Evolutionary conservation across 2,329 filamentous ascomycete genomes (phyloP).

Genomic region (Alternaria sp.): DNA sequence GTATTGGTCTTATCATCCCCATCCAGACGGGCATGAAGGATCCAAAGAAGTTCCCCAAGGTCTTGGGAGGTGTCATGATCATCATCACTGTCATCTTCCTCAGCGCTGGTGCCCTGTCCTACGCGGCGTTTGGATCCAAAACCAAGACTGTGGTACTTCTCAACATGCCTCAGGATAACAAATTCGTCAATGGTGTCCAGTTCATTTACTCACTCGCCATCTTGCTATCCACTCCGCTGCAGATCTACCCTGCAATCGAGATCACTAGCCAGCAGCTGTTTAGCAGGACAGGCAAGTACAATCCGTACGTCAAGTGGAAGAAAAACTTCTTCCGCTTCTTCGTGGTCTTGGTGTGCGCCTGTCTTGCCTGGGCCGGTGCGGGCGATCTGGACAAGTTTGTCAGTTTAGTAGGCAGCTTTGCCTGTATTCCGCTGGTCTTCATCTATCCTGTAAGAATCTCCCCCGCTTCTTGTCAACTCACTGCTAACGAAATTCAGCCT

Average conservation of each 20-base stretch:
- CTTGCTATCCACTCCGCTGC: conserved; percentile 89
- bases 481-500: conserved; percentile 66
- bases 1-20: conserved; percentile 95
- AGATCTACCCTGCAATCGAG: conserved; percentile 97
- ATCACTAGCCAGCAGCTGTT: conserved; percentile 96
- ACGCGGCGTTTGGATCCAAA: conserved; percentile 92
- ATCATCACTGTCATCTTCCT: conserved; percentile 92
- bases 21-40: conserved; percentile 97
- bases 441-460: conserved; percentile 86
- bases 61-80: conserved; percentile 90
- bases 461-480: neutral
- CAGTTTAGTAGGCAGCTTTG: conserved; percentile 93
- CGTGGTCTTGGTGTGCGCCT: conserved; percentile 83
- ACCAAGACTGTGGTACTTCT: conserved; percentile 97
- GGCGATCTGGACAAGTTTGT: conserved; percentile 98
- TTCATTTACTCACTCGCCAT: conserved; percentile 99
- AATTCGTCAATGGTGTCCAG: conserved; percentile 93
- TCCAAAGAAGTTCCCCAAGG: conserved; percentile 86
- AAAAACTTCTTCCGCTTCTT: conserved; percentile 98
- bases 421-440: conserved; percentile 95
- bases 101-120: conserved; percentile 90
- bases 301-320: conserved; percentile 99
- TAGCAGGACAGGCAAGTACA: conserved; percentile 94
- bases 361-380: conserved; percentile 90
- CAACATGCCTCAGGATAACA: conserved; percentile 95